These are phyloP conservation scores for Elasticomyces elasticus DNA, from an alignment of 495 filamentous ascomycete species.

Conservation along the genomic window DNA sequence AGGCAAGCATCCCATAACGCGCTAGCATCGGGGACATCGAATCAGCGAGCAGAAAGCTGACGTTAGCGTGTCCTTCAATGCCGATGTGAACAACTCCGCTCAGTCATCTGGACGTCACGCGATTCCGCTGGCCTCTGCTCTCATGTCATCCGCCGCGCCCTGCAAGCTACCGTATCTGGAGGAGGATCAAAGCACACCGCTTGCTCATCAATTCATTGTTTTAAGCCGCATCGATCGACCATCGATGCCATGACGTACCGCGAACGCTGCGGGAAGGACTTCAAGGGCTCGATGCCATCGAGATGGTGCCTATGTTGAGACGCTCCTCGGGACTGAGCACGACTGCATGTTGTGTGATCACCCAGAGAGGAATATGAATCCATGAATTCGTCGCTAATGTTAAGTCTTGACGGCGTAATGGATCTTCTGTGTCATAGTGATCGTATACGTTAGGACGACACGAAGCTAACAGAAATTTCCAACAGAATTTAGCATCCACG, in stretches of 20 bases:
- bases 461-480: neutral
- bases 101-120: neutral
- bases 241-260: too few species aligned
- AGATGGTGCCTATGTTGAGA: neutral
- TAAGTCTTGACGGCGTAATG: neutral
- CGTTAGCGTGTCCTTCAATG: neutral
- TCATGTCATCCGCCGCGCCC: neutral
- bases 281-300: neutral
- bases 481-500: neutral
- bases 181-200: neutral
- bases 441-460: constrained; percentile 1
- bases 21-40: neutral
- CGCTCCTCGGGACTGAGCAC: neutral
- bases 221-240: too few species aligned
- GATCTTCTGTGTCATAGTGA: neutral
- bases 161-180: neutral
- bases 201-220: too few species aligned
- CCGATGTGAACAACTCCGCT: neutral
- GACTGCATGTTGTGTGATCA: neutral
- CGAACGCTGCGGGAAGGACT: neutral
- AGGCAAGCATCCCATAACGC: neutral
- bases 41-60: neutral
- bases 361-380: constrained; percentile 3
- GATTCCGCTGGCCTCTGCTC: neutral
- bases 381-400: neutral